A percentile compares a stretch with the other conserved stretches of the same genome.
phyloP scores from a whole-genome alignment of 2,329 filamentous ascomycete genomes.

The Myriosclerotinia scirpicola region DNA sequence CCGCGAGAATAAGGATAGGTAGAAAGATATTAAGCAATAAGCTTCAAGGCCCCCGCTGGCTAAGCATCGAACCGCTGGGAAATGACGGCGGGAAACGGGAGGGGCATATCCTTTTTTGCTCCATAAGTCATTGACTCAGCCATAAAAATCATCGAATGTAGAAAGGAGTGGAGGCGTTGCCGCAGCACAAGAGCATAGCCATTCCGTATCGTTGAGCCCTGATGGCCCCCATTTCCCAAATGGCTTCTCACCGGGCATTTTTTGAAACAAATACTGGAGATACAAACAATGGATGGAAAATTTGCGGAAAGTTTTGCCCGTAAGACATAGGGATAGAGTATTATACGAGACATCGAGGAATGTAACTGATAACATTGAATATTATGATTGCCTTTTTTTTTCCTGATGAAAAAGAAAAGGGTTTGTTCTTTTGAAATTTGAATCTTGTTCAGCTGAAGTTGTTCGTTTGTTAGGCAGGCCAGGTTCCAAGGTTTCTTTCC shows the following conservation, averaged over 20 bases:
- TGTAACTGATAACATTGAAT: not conserved
- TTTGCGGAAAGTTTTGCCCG: not conserved
- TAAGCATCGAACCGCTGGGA: not conserved
- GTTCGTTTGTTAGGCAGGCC: not conserved
- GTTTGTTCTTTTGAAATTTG: not conserved
- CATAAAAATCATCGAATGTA: not conserved
- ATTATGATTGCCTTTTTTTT: not conserved
- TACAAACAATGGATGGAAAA: slow-evolving; percentile 8
- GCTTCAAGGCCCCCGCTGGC: slow-evolving; percentile 3
- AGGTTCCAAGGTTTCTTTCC: too few relatives aligned
- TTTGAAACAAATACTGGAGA: slow-evolving; percentile 5
- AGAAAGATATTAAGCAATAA: not conserved
- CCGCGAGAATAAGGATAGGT: not conserved
- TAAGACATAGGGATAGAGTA: not conserved
- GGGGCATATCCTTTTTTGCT: not conserved
- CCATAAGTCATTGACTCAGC: not conserved
- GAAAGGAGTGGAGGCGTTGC: slow-evolving; percentile 11
- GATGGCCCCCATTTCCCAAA: not conserved
- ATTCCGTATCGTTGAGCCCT: not conserved
- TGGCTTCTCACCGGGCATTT: slow-evolving; percentile 7
- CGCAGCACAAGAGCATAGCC: slow-evolving; percentile 14
- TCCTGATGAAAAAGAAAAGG: not conserved
- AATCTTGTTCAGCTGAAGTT: slow-evolving; percentile 2
- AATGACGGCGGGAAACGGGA: not conserved
- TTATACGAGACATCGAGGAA: slow-evolving; percentile 5